These are phyloP conservation scores for Pyrenopolyporus hunteri DNA, from an alignment of 495 filamentous ascomycete genomes.

Conservation along the genomic window DNA sequence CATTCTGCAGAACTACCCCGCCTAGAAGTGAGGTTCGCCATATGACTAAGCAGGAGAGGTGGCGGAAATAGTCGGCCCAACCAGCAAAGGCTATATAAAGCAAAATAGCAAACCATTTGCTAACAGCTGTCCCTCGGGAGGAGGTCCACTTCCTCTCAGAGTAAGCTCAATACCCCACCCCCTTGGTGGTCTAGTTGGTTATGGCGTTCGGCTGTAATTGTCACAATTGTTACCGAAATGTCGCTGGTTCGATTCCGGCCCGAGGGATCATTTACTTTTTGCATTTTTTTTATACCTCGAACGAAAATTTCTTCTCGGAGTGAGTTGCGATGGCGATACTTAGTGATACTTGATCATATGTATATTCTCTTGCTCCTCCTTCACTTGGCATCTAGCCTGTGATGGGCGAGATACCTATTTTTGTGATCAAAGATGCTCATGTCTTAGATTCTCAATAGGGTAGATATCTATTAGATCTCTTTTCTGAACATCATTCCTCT, in stretches of 20 bases:
- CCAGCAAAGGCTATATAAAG: background rate
- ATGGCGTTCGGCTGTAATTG: slow-evolving; percentile 33
- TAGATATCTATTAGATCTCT: too few species aligned
- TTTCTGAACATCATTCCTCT: too few species aligned
- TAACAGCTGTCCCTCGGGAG: slow-evolving; percentile 8
- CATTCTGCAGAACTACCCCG: too few species aligned
- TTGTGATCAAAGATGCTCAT: too few species aligned
- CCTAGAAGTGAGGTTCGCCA: too few species aligned
- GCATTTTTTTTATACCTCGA: background rate
- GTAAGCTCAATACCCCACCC: background rate
- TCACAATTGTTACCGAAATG: slow-evolving; percentile 36
- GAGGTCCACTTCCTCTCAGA: slow-evolving; percentile 19
- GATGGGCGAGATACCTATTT: too few species aligned
- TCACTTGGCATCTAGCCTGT: too few species aligned
- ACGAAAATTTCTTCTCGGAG: background rate
- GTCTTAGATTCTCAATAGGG: too few species aligned
- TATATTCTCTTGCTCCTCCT: too few species aligned
- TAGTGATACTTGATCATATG: too few species aligned
- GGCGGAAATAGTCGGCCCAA: background rate
- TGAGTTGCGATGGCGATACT: too few species aligned
- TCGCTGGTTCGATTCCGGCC: slow-evolving; percentile 36
- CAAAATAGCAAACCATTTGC: background rate
- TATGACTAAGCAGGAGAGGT: too few species aligned
- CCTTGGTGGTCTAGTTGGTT: slow-evolving; percentile 45
- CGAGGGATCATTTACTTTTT: slow-evolving; percentile 31